phyloP scores from a whole-genome alignment of 2,329 filamentous ascomycete genomes.

The Diaporthe aspalathi region DNA sequence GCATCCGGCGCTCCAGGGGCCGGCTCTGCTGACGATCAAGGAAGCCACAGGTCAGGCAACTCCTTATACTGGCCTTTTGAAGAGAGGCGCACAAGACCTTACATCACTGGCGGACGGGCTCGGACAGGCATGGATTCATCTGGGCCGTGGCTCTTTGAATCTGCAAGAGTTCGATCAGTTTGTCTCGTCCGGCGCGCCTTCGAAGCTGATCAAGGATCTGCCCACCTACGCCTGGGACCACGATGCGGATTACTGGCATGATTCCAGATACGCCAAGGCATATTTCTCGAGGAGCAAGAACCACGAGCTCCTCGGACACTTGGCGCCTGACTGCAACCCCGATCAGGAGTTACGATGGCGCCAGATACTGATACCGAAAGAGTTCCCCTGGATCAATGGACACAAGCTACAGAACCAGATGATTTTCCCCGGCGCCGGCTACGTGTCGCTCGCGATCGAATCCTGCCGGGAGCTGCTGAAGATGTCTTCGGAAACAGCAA shows the following conservation, averaged over 20 bases:
- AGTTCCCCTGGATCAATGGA: conserved; percentile 53
- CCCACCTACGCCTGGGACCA: conserved; percentile 38
- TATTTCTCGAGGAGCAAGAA: background rate
- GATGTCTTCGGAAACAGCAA: background rate
- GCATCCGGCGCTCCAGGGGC: conserved; percentile 54
- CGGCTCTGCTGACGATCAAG: conserved; percentile 47
- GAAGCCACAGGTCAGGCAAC: conserved; percentile 32
- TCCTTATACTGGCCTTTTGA: conserved; percentile 42
- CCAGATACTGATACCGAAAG: conserved; percentile 42
- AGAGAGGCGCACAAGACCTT: background rate
- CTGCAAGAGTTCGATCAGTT: background rate
- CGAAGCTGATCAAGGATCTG: conserved; percentile 23
- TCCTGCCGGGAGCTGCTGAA: conserved; percentile 21
- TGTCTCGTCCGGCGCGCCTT: background rate
- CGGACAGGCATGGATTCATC: background rate
- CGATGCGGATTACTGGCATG: conserved; percentile 17
- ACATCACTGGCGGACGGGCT: background rate
- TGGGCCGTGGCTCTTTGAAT: background rate
- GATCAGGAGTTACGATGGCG: conserved; percentile 42
- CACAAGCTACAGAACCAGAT: conserved; percentile 50
- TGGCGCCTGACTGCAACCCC: background rate
- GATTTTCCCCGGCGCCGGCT: conserved; percentile 51
- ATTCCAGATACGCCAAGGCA: background rate
- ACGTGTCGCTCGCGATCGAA: conserved; percentile 42
- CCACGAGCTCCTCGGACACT: conserved; percentile 34